Conservation (phyloP, 495 filamentous ascomycete species). For the Rhypophila decipiens region DNA sequence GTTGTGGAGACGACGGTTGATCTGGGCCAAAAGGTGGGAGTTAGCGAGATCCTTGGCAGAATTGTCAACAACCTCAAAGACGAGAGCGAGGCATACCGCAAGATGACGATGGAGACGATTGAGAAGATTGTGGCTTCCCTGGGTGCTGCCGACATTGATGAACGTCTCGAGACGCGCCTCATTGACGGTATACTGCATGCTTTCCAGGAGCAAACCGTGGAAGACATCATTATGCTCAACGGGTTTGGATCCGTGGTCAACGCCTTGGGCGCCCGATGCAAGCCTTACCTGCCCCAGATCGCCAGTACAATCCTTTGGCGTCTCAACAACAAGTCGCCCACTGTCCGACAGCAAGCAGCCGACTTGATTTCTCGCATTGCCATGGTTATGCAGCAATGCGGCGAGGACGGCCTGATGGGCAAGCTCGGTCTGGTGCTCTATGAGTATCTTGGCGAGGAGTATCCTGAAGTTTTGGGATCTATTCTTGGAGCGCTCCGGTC, state of each 20-base stretch:
- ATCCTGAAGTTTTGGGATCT: constrained; percentile 94
- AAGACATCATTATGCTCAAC: constrained; percentile 93
- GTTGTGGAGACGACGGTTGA: constrained; percentile 98
- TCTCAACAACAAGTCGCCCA: constrained; percentile 93
- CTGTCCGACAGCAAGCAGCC: constrained; percentile 93
- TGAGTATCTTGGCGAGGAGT: constrained; percentile 98
- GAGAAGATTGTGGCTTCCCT: constrained; percentile 92
- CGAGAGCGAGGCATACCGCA: constrained; percentile 94
- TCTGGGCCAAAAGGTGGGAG: constrained; percentile 92
- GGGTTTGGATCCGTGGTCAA: constrained; percentile 99
- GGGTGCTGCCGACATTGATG: constrained; percentile 88
- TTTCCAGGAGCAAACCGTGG: constrained; percentile 97
- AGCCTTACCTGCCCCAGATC: constrained; percentile 94
- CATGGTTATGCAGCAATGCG: constrained; percentile 98
- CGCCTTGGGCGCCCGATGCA: constrained; percentile 86
- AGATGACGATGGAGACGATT: constrained; percentile 97
- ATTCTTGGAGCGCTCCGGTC: constrained; percentile 92
- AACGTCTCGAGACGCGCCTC: constrained; percentile 83
- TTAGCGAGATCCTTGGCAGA: constrained; percentile 87
- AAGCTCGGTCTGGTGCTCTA: constrained; percentile 96
- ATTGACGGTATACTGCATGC: constrained; percentile 95
- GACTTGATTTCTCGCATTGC: constrained; percentile 96
- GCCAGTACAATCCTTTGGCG: constrained; percentile 96
- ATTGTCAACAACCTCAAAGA: constrained; percentile 95
- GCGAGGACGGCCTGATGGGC: constrained; percentile 90